Percentiles rank a stretch among this genome's conserved stretches.
Evolutionary conservation across 2,329 filamentous ascomycete species (phyloP).

Genomic region (Venturia carpophila): DNA sequence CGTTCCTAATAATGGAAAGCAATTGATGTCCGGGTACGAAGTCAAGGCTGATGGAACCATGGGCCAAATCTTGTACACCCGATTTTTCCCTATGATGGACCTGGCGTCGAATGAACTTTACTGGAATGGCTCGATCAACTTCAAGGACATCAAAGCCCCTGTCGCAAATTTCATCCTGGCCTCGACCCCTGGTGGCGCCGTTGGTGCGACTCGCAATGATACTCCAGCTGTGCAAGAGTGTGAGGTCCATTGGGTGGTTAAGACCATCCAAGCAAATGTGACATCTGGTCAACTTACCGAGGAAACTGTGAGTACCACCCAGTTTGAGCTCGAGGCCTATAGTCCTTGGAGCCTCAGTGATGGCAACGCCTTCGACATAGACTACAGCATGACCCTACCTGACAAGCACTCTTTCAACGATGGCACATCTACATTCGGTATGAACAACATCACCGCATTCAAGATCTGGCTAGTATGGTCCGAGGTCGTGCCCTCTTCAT

Average conservation of each 20-base stretch:
- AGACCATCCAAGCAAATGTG: too few species aligned
- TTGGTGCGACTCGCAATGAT: not conserved
- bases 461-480: not conserved
- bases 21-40: slow-evolving; percentile 18
- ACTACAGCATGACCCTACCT: not conserved
- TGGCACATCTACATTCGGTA: not conserved
- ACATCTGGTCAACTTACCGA: not conserved
- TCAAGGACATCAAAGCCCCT: not conserved
- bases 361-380: not conserved
- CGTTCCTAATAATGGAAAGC: slow-evolving; percentile 8
- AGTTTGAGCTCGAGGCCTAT: not conserved
- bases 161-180: slow-evolving; percentile 17
- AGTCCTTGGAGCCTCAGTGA: not conserved
- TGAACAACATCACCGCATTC: slow-evolving; percentile 1
- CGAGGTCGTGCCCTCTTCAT: not conserved
- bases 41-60: not conserved
- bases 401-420: not conserved
- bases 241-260: slow-evolving; percentile 18
- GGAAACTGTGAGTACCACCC: not conserved
- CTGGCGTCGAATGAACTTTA: not conserved
- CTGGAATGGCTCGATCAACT: slow-evolving; percentile 18
- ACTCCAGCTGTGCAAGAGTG: slow-evolving; percentile 17
- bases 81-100: slow-evolving; percentile 14
- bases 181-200: slow-evolving; percentile 8
- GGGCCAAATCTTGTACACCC: slow-evolving; percentile 9